phyloP scores from a whole-genome alignment of 1,284 basidiomycete genomes.

The Singerocomus inundabilis region DNA sequence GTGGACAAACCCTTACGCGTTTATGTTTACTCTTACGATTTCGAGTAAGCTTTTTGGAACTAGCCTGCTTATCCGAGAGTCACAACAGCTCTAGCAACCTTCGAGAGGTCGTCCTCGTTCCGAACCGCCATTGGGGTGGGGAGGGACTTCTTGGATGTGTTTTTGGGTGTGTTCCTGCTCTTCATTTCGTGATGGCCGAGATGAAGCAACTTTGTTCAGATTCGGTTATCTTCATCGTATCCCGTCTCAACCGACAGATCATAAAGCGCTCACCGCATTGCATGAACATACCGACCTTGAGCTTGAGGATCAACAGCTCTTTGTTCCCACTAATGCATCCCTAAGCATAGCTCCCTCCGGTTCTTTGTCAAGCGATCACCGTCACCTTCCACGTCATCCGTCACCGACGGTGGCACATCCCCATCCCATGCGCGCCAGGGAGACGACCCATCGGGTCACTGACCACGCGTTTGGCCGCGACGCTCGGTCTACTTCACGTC shows the following conservation, averaged over 20 bases:
- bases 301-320: conserved; percentile 61
- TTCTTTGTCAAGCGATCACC: conserved; percentile 6
- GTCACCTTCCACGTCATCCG: conserved; percentile 10
- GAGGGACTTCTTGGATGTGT: conserved; percentile 92
- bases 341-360: conserved; percentile 12
- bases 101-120: conserved; percentile 88
- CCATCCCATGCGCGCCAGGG: conserved; percentile 28
- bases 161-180: conserved; percentile 67
- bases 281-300: conserved; percentile 52
- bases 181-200: conserved; percentile 3
- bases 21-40: conserved; percentile 97
- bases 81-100: conserved; percentile 59
- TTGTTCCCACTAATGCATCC: conserved; percentile 66
- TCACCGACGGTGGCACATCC: conserved; percentile 30
- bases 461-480: conserved; percentile 19
- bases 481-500: conserved; percentile 26
- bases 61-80: conserved; percentile 5
- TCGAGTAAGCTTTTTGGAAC: conserved; percentile 69
- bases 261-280: conserved; percentile 52
- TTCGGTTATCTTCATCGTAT: conserved; percentile 89
- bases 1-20: conserved; percentile 90
- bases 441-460: conserved; percentile 17
- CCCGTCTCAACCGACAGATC: conserved; percentile 62
- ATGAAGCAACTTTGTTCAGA: conserved; percentile 34
- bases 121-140: conserved; percentile 94